Evolutionary conservation across 768 basidiomycete genomes (phyloP).

Genomic region (Calocera viscosa): DNA sequence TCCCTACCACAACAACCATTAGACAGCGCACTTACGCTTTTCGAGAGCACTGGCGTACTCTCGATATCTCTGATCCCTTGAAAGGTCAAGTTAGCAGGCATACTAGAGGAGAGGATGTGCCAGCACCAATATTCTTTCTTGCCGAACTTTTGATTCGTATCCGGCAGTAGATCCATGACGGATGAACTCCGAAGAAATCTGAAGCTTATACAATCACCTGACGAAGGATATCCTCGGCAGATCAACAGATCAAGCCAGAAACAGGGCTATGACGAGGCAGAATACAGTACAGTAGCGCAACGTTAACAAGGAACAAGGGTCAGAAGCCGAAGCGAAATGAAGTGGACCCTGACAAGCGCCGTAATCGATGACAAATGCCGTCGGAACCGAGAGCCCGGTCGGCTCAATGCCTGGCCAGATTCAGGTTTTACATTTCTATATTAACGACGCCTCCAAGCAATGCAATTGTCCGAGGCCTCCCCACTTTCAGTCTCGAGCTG

Average conservation of each 20-base stretch:
- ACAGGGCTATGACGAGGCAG: too few species aligned
- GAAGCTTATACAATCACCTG: too few species aligned
- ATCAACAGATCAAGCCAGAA: too few species aligned
- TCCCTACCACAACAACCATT: background rate
- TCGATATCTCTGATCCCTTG: slow-evolving; percentile 18
- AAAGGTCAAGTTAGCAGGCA: background rate
- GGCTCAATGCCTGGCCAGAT: background rate
- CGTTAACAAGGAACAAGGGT: too few species aligned
- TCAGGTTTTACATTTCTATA: background rate
- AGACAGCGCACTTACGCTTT: background rate
- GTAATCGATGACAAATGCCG: background rate
- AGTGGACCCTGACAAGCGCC: background rate
- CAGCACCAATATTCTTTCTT: slow-evolving; percentile 19
- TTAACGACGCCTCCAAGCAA: background rate
- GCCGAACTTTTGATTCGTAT: slow-evolving; percentile 17
- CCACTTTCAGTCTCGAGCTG: background rate
- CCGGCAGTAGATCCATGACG: slow-evolving; percentile 16
- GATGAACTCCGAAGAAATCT: too few species aligned
- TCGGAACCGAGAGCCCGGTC: background rate
- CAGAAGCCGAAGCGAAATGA: too few species aligned
- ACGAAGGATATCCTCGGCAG: background rate
- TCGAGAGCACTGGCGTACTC: background rate
- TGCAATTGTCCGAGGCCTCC: background rate
- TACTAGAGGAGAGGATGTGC: background rate
- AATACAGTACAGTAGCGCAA: too few species aligned